Percentiles rank a stretch among this genome's conserved stretches.
Conservation (phyloP, 352 stramenopile genomes). For the Globisporangium radiosum region DNA sequence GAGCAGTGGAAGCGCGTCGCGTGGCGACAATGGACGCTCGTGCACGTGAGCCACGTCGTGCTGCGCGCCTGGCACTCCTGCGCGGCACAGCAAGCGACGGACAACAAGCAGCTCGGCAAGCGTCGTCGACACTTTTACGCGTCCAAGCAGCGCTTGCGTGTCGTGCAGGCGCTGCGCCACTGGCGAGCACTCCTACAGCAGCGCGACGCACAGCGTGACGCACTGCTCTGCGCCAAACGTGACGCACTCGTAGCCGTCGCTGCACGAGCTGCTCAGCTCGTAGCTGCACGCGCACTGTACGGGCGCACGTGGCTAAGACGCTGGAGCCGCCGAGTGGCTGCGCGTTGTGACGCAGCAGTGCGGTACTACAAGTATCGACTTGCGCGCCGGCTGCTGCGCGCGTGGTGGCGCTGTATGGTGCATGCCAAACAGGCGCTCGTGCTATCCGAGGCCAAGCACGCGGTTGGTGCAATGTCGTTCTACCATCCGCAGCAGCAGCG, state of each 20-base stretch:
- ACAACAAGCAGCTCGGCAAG: constrained; percentile 21
- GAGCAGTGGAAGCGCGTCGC: constrained; percentile 2
- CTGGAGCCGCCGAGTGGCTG: constrained; percentile 1
- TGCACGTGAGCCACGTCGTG: constrained; percentile 15
- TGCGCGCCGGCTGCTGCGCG: constrained; percentile 13
- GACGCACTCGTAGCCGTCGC: constrained; percentile 3
- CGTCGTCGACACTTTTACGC: constrained; percentile 25
- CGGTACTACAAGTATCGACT: constrained; percentile 15
- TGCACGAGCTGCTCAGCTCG: background rate
- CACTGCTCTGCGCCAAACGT: background rate
- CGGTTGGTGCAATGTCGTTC: constrained; percentile 27
- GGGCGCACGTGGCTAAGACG: constrained; percentile 7
- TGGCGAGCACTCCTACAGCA: constrained; percentile 4
- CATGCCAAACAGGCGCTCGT: constrained; percentile 49
- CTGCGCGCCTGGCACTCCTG: constrained; percentile 19
- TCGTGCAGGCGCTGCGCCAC: background rate
- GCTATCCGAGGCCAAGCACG: constrained; percentile 27
- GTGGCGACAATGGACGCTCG: constrained; percentile 23
- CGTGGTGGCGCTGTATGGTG: constrained; percentile 40
- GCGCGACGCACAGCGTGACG: background rate
- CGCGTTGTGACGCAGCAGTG: constrained; percentile 1
- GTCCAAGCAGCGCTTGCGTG: background rate
- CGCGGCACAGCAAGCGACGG: constrained; percentile 6
- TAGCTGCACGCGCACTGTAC: background rate
- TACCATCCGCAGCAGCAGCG: constrained; percentile 27